Conservation (phyloP, 768 basidiomycete genomes). For the Suillus variegatus region DNA sequence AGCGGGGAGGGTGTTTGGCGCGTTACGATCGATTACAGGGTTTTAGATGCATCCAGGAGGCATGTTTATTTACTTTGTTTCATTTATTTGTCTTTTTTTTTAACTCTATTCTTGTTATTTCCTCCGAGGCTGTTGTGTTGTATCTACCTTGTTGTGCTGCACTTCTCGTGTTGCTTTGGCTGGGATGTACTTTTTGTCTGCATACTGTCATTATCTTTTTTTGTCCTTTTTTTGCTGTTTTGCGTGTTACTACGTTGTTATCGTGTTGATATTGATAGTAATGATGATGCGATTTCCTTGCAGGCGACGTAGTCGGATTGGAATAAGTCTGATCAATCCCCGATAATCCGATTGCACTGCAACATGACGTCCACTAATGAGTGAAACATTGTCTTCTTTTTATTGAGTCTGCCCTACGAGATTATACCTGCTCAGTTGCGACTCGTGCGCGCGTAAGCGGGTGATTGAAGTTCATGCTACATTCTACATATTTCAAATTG, state of each 20-base stretch:
- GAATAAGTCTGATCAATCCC: background rate
- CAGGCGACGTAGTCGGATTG: background rate
- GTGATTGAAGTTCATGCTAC: too few relatives aligned
- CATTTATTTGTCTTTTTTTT: background rate
- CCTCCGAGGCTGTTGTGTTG: background rate
- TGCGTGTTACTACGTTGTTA: background rate
- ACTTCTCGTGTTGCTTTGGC: background rate
- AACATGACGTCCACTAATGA: too few relatives aligned
- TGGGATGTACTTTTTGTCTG: background rate
- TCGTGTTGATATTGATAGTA: background rate
- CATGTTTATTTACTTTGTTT: background rate
- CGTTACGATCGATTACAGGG: background rate
- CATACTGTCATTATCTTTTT: background rate
- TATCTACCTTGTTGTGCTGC: background rate
- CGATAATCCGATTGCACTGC: too few relatives aligned
- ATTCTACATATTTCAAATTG: too few relatives aligned
- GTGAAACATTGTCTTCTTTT: too few relatives aligned
- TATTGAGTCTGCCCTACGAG: too few relatives aligned
- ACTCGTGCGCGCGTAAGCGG: too few relatives aligned
- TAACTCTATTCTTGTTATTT: background rate
- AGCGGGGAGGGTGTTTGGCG: slow-evolving; percentile 1
- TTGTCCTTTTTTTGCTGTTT: background rate
- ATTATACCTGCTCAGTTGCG: too few relatives aligned
- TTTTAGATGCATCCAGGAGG: background rate
- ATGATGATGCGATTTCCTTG: background rate